Percentiles rank a stretch among this genome's conserved stretches.
phyloP scores from a whole-genome alignment of 306 rosid species.

The Bauhinia variegata region DNA sequence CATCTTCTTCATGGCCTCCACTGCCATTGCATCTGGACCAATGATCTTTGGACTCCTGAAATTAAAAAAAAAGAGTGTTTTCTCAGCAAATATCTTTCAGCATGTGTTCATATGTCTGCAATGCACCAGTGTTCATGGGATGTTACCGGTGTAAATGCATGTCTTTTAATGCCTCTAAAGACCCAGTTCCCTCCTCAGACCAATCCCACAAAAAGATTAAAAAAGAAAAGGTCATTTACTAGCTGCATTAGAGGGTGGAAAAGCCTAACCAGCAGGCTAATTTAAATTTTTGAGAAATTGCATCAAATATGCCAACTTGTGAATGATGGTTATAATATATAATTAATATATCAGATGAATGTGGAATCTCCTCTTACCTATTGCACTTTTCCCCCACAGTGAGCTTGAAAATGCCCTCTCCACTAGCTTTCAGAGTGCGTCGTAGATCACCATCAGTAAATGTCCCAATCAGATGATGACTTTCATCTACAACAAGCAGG shows the following conservation, averaged over 20 bases:
- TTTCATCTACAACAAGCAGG: slow-evolving; percentile 74
- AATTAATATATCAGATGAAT: background rate
- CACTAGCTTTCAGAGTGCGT: slow-evolving; percentile 89
- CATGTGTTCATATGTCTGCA: background rate
- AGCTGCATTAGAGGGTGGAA: background rate
- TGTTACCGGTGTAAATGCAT: too few relatives aligned
- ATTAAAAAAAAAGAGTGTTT: background rate
- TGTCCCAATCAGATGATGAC: slow-evolving; percentile 72
- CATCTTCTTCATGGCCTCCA: slow-evolving; percentile 96
- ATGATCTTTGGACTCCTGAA: slow-evolving; percentile 80
- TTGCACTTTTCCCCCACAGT: slow-evolving; percentile 92
- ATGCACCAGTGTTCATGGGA: background rate
- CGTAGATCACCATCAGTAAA: slow-evolving; percentile 97
- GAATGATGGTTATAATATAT: slow-evolving; percentile 2
- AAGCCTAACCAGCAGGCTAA: background rate
- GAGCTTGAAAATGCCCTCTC: slow-evolving; percentile 89
- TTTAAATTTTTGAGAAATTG: background rate
- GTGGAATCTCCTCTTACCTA: slow-evolving; percentile 50
- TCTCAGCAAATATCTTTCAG: slow-evolving; percentile 7
- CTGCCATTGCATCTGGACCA: slow-evolving; percentile 85
- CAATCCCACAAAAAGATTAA: too few relatives aligned
- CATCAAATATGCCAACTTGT: background rate
- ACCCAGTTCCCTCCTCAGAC: too few relatives aligned
- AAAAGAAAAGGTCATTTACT: background rate
- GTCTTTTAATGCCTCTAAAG: too few relatives aligned